Base-by-base conservation (phyloP, 164 flowering plant genomes). In the Aristolochia californica region DNA sequence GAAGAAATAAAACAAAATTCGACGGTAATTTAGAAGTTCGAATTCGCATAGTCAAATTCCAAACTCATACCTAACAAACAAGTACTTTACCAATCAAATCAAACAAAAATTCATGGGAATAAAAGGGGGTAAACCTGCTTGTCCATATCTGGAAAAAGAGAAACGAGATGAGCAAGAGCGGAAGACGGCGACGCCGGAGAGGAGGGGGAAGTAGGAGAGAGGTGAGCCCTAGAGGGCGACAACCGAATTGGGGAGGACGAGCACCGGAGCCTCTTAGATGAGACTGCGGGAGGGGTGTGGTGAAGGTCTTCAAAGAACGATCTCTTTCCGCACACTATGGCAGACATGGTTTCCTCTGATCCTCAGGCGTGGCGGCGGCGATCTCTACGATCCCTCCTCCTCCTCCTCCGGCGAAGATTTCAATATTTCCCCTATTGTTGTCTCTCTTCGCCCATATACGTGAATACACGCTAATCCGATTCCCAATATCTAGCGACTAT, bases 291-390 rank as follows among this genome's bases (percentile, higher is more conserved):
- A 47, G 76, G 52, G 10, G 75, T 57, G 40, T 34, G 40, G 25
- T 75, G 71, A 15, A 67, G 40, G 10, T 79, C 83, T 67, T 77
- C 81, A 26, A 72, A 70, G 59, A 69, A 70, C 54, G 79, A 65
- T 69, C 83, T 79, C 74, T 79, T 79, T 17, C 83, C 81, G 54
- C 77, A 77, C 66, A 79, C 79, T 62, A 75, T 57, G 52, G 83
- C 83, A 77, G 83, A 79, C 83, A 77, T 79, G 69, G 58, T 79
- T 65, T 49, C 58, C 22, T 15, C 1, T 13, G 48, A 59, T 56
- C 26, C 59, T 55, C 60, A 23, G 48, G 45, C 38, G 18, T 57
- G 25, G 52, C 26, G 58, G 58, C 34, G 14, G 45, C 45, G 58
- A 34, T 55, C 55, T 24, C 55, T 24, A 21, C 55, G 10, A 21